Evolutionary conservation across 2,329 filamentous ascomycete genomes (phyloP), one percentile per base, ranked within the genome.

Genomic region (Seiridium cupressi): DNA sequence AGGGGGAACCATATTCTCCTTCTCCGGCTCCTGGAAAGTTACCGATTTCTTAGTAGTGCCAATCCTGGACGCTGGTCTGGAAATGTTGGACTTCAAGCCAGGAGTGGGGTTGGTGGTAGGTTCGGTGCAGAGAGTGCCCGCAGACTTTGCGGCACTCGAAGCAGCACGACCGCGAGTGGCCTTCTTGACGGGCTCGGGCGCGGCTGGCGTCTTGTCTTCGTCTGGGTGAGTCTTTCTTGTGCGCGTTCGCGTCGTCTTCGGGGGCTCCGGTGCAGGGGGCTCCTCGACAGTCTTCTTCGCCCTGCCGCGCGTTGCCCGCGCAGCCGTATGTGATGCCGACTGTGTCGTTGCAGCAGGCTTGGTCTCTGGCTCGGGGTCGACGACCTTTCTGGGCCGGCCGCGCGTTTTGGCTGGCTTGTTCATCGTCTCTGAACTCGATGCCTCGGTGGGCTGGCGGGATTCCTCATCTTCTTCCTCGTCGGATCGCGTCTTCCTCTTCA

Each of bases 11-110:
- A 85, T 73, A 64, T 89, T 89, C 69, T 89, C 86, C 73, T 89
- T 89, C 69, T 87, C 85, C 3, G 84, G 83, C 65, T 85, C 84
- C 68, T 87, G 80, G 70, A 89, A 89, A 60, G 83, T 86, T 67
- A 89, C 86, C 3, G 78, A 80, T 76, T 88, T 89, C 76, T 84
- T 87, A 10, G 60, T 48, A 8, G 60, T 40, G 34, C 59, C 60
- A 8, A 61, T 47, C 51, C 65, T 68, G 7, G 66, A 66, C n/a
- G 66, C 60, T 35, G 70, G 66, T 54, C 71, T 66, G 46, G 69
- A 70, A 40, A 77, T 72, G 4, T 77, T 74, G 18, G 82, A 72
- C 71, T 78, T 83, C 44, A 73, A 62, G 31, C 71, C 71, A 1
- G 70, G 70, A n/a, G 63, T 75, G 59, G 62, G 73, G 59, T 61